Evolutionary conservation across 805 yeast species (phyloP).

Genomic region (Teunomyces panamensis): DNA sequence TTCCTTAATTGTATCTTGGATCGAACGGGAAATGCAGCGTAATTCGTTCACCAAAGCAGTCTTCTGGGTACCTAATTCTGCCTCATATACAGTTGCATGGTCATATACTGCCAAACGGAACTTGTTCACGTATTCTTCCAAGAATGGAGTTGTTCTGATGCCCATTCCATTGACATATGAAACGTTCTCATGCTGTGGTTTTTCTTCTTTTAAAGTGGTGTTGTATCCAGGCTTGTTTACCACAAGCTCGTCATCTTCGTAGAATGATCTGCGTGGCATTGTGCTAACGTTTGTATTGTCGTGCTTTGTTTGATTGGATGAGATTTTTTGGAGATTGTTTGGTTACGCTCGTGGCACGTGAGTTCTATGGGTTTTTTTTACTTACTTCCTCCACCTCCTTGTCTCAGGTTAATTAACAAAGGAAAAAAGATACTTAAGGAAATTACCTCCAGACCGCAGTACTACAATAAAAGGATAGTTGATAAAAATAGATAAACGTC

Average conservation of each 20-base stretch:
- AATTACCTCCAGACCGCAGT: neutral
- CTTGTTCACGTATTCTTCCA: conserved; percentile 42
- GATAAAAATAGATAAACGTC: neutral
- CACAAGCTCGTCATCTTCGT: conserved; percentile 49
- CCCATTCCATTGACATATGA: conserved; percentile 51
- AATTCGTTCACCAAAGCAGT: conserved; percentile 48
- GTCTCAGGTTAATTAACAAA: too few relatives aligned
- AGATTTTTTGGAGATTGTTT: neutral
- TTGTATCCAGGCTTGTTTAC: conserved; percentile 50
- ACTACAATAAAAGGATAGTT: neutral
- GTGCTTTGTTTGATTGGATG: neutral
- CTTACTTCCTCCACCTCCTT: too few relatives aligned
- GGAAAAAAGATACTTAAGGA: neutral
- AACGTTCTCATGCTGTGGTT: conserved; percentile 37
- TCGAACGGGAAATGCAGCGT: conserved; percentile 23
- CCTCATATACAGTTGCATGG: conserved; percentile 33
- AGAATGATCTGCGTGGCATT: conserved; percentile 38
- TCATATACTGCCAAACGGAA: conserved; percentile 38
- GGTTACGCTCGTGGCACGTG: neutral
- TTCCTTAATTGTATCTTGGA: conserved; percentile 42
- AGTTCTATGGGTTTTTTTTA: too few relatives aligned
- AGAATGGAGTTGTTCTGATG: conserved; percentile 46
- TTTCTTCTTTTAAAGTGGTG: conserved; percentile 34
- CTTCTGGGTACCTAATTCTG: conserved; percentile 45
- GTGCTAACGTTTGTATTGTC: neutral